Base-by-base conservation (phyloP, 2,329 filamentous ascomycete species). In the Diaporthe sp. region DNA sequence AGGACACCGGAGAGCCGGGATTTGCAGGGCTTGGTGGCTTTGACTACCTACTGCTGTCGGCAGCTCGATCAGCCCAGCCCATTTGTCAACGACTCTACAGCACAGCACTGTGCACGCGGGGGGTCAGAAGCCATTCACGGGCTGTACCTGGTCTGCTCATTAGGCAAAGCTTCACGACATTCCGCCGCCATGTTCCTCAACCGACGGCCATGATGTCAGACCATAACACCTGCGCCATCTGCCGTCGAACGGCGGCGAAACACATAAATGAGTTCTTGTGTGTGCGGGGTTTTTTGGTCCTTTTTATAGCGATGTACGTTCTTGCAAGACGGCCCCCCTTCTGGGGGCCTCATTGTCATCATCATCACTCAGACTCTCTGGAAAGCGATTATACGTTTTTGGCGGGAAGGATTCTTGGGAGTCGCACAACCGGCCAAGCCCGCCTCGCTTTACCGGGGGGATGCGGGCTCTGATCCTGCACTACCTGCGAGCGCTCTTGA, bases 341-440 rank as follows among this genome's bases (percentile, higher is more conserved):
- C 8, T 22, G 28, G 34, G 42, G 19, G 42, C 42, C 17, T 65
- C 28, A 46, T 34, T 22, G 3, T 28, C 60, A 65, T 65, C 15
- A 46, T 31, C 39, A 65, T 65, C 39, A 49, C 28, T 65, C 61
- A 49, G 61, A 17, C 19, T 65, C 31, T 46, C 60, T 44, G n/a
- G 15, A 28, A 31, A 34, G 25, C n/a, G 42, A 65, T 17, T 65
- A 46, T 44, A 46, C 39, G n/a, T 62, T 65, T 46, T 65, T 49
- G 17, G 25, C 17, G 25, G 61, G 42, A 42, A 53, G 46, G 46
- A 53, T 39, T 39, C 12, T n/a, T 13, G 3, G 46, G 6, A 53
- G 46, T 53, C 22, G 46, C 8, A 53, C 46, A 28, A 19, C 34
- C 65, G 46, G 65, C n/a, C 22, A 39, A 9, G 49, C 46, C 34